Evolutionary conservation across 2,329 filamentous ascomycete species (phyloP), one percentile per base, ranked within the genome.

Genomic region (Zalaria sp.): DNA sequence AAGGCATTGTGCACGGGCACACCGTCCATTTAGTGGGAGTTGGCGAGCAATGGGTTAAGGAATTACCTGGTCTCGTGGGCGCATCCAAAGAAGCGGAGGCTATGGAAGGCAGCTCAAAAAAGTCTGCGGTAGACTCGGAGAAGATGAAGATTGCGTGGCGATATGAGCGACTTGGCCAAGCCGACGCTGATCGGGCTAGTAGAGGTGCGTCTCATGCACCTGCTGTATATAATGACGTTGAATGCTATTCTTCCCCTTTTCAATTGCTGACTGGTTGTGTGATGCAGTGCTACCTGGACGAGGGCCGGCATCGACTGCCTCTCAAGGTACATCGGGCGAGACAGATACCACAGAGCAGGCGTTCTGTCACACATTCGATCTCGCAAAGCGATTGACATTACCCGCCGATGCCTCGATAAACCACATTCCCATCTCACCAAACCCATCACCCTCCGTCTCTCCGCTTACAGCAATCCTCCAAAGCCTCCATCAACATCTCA

Each of bases 61-160:
- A 89, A 51, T 67, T 98, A 25, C 91, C 91, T 3, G 89, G 83
- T 0, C 59, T 93, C 29, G 71, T 72, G 37, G 62, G 69, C 48
- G 62, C 68, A 39, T 59, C 67, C 53, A 56, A 56, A 29, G 39
- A 34, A 46, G 52, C 54, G 25, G 55, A 62, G 27, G 65, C 68
- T 29, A 61, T 18, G 65, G 35, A 64, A 61, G 43, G 53, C 56
- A 6, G 55, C 35, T n/a, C 42, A 35, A 35, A 43, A 10, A 37
- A 46, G 18, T 42, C 62, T 60, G 42, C 51, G 56, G 45, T 44
- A n/a, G 63, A 69, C 28, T 53, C 55, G 34, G 83, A 89, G 47
- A 88, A 81, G 61, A 96, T 98, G 91, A 96, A 94, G 66, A 98
- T 98, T 66, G 91, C 91, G 3, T 98, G 91, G 91, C 75, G 91